These are phyloP conservation scores for Plasmopara halstedii DNA, from an alignment of 352 stramenopile genomes.

Conservation along the genomic window DNA sequence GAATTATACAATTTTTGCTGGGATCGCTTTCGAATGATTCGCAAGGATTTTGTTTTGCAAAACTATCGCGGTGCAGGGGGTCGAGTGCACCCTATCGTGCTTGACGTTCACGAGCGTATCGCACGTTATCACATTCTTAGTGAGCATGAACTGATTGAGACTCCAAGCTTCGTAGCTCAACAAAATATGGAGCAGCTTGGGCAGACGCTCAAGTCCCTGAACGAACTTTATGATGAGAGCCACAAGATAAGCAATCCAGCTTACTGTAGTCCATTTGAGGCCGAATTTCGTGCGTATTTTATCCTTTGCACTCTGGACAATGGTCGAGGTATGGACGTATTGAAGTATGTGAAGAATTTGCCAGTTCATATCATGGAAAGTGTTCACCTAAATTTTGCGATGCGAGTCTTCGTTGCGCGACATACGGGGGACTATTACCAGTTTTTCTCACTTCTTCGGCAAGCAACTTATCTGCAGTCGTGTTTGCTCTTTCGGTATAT, in stretches of 20 bases:
- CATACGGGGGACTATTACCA: conserved; percentile 78
- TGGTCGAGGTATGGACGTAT: conserved; percentile 66
- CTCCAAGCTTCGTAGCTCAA: conserved; percentile 74
- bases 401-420: conserved; percentile 79
- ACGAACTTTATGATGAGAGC: conserved; percentile 84
- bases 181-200: conserved; percentile 88
- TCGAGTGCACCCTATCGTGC: conserved; percentile 85
- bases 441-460: conserved; percentile 72
- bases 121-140: conserved; percentile 93
- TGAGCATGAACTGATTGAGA: conserved; percentile 90
- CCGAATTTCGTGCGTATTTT: conserved; percentile 80
- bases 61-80: conserved; percentile 93
- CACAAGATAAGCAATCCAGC: conserved; percentile 48
- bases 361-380: conserved; percentile 47
- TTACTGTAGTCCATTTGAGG: conserved; percentile 74
- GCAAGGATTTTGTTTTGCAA: conserved; percentile 95
- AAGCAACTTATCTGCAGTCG: conserved; percentile 75
- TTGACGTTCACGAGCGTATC: conserved; percentile 93
- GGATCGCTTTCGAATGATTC: conserved; percentile 94
- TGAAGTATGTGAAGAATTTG: conserved; percentile 83
- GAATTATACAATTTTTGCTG: conserved; percentile 97
- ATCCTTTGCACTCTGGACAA: conserved; percentile 84
- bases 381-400: conserved; percentile 79
- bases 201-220: conserved; percentile 82
- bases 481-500: conserved; percentile 82